These are phyloP conservation scores for Lactarius evosmus DNA, from an alignment of 768 basidiomycete species.

Conservation along the genomic window DNA sequence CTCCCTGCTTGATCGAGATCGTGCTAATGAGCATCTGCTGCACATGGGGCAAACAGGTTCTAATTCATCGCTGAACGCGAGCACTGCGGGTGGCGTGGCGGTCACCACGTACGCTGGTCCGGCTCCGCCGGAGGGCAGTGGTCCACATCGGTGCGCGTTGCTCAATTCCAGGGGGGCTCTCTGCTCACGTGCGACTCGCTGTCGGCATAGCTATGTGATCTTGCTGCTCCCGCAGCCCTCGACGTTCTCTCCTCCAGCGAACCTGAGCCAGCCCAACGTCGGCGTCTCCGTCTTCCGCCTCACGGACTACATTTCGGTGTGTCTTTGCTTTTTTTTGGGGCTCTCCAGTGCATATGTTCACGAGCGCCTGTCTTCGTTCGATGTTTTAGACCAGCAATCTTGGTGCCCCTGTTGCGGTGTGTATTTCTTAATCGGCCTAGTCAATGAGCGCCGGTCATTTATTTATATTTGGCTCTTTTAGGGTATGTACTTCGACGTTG, in stretches of 20 bases:
- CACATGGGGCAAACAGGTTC: too few species aligned
- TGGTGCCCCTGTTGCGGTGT: conserved; percentile 58
- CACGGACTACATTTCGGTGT: conserved; percentile 52
- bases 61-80: conserved; percentile 33
- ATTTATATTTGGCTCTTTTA: conserved; percentile 30
- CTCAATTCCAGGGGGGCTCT: not conserved
- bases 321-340: conserved; percentile 21
- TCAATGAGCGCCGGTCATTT: not conserved
- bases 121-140: conserved; percentile 62
- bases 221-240: conserved; percentile 62
- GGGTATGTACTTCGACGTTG: conserved; percentile 72
- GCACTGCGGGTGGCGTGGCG: conserved; percentile 42
- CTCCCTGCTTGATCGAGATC: not conserved
- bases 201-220: conserved; percentile 56
- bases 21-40: not conserved
- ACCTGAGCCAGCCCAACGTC: conserved; percentile 47
- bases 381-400: conserved; percentile 46
- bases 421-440: conserved; percentile 23
- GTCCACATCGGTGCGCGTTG: conserved; percentile 62
- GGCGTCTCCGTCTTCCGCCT: conserved; percentile 57
- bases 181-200: not conserved
- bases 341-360: not conserved
- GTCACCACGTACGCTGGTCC: conserved; percentile 73
- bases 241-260: conserved; percentile 57
- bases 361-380: conserved; percentile 5